A percentile compares a stretch with the other conserved stretches of the same genome.
Conservation (phyloP, 306 rosid species). For the Rubus idaeus region DNA sequence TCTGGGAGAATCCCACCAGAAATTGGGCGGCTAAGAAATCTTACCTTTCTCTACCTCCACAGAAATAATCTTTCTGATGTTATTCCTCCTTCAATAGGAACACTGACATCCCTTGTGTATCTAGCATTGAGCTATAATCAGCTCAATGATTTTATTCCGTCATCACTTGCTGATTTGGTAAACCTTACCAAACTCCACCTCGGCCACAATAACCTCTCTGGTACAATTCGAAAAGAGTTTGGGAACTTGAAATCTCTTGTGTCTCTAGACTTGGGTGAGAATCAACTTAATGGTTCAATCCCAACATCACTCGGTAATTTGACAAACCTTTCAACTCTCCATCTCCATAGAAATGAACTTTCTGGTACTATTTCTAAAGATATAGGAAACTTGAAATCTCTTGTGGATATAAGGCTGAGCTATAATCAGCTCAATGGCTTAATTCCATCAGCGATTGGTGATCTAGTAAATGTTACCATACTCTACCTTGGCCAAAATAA, state of each 20-base stretch:
- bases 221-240: background rate
- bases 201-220: background rate
- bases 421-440: too few relatives aligned
- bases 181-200: too few relatives aligned
- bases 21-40: slow-evolving; percentile 8
- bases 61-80: background rate
- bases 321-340: background rate
- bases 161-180: too few relatives aligned
- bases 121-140: too few relatives aligned
- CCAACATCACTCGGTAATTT: background rate
- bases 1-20: slow-evolving; percentile 16
- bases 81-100: too few relatives aligned
- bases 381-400: slow-evolving; percentile 6
- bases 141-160: too few relatives aligned
- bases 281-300: background rate
- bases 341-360: background rate
- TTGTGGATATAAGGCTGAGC: too few relatives aligned
- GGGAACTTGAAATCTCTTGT: background rate
- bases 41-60: background rate
- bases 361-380: background rate
- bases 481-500: too few relatives aligned
- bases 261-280: background rate
- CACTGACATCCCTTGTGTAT: too few relatives aligned
- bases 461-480: too few relatives aligned
- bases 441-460: too few relatives aligned